Evolutionary conservation across 2,329 filamentous ascomycete species (phyloP).

Genomic region (Sporothrix variecibatus): DNA sequence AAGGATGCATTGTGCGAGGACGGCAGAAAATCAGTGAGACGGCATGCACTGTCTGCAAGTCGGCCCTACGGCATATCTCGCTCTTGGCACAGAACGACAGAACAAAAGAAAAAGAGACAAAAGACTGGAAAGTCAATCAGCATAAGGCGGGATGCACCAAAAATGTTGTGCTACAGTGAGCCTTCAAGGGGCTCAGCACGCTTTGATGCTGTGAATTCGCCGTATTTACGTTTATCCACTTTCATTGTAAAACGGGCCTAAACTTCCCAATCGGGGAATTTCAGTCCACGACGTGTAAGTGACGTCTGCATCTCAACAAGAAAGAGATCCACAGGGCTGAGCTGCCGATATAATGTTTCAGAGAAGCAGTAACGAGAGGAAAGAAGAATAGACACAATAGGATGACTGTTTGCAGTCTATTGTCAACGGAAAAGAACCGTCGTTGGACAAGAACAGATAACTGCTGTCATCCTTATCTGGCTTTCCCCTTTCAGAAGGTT

Average conservation of each 20-base stretch:
- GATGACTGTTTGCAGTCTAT: neutral
- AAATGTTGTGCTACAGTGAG: neutral
- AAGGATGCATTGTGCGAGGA: neutral
- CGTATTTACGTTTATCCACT: neutral
- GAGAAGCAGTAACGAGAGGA: neutral
- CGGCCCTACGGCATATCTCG: neutral
- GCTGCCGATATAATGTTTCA: neutral
- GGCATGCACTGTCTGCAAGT: neutral
- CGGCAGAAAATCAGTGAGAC: neutral
- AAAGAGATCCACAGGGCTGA: neutral
- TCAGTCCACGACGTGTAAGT: neutral
- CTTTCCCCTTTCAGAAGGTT: slow-evolving; percentile 10
- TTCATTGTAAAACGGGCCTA: neutral
- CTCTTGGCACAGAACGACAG: neutral
- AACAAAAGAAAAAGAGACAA: neutral
- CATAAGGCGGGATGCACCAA: neutral
- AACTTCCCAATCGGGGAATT: slow-evolving; percentile 14
- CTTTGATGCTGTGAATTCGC: neutral
- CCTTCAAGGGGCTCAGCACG: neutral
- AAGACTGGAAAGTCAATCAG: neutral
- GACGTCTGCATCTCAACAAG: neutral
- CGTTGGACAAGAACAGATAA: neutral
- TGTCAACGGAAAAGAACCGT: neutral
- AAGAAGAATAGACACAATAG: too few species aligned
- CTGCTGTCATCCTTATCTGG: neutral